Conservation (phyloP, 768 basidiomycete species). For the Lactarius tabidus region DNA sequence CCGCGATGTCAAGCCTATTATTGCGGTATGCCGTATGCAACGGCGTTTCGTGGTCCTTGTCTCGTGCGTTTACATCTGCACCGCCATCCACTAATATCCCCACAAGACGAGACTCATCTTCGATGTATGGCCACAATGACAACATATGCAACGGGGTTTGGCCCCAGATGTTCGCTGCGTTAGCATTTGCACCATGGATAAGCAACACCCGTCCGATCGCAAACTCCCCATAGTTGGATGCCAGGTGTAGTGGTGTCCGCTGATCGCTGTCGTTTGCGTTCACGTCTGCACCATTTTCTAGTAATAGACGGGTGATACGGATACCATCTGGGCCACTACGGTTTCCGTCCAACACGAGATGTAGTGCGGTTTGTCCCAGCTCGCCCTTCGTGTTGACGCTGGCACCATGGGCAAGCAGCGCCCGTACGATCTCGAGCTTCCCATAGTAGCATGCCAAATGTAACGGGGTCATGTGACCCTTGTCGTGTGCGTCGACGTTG, state of each 20-base stretch:
- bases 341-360: neutral
- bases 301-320: neutral
- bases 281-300: neutral
- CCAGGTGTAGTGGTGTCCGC: neutral
- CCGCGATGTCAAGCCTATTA: neutral
- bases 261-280: neutral
- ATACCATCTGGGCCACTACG: neutral
- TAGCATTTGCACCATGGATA: neutral
- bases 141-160: neutral
- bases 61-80: neutral
- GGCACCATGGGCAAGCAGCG: neutral
- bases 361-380: neutral
- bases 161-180: neutral
- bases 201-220: neutral
- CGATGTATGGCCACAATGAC: neutral
- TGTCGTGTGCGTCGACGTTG: neutral
- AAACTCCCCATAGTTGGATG: neutral
- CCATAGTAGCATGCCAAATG: neutral
- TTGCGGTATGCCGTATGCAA: neutral
- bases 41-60: neutral
- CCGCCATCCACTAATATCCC: neutral
- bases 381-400: neutral
- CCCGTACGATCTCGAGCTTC: neutral
- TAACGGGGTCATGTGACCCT: neutral
- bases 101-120: neutral